Percentiles rank a stretch among this genome's conserved stretches.
phyloP scores from a whole-genome alignment of 2,329 filamentous ascomycete species.

The Apiospora arundinis region DNA sequence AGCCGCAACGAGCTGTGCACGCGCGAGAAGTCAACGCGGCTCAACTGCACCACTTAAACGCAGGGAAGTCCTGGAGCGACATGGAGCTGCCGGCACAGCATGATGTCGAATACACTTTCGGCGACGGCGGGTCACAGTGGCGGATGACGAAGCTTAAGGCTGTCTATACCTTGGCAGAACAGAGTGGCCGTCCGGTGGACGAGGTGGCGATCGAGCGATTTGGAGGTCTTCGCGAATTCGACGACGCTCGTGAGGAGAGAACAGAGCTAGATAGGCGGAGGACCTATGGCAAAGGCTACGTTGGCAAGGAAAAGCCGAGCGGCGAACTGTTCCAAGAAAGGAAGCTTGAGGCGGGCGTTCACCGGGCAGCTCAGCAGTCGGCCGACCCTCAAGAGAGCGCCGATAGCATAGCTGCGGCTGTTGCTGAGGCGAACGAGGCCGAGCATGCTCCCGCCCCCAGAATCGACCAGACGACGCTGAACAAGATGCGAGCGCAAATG shows the following conservation, averaged over 20 bases:
- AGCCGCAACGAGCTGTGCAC: slow-evolving; percentile 75
- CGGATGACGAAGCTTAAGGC: slow-evolving; percentile 93
- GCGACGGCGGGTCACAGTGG: slow-evolving; percentile 90
- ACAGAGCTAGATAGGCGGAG: slow-evolving; percentile 85
- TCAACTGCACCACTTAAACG: slow-evolving; percentile 67
- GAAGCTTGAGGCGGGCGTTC: slow-evolving; percentile 61
- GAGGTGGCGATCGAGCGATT: slow-evolving; percentile 84
- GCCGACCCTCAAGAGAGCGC: slow-evolving; percentile 59
- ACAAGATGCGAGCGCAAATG: slow-evolving; percentile 89
- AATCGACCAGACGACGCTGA: slow-evolving; percentile 81
- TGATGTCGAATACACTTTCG: slow-evolving; percentile 82
- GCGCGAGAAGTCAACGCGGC: slow-evolving; percentile 78
- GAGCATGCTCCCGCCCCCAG: slow-evolving; percentile 48
- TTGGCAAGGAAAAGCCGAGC: slow-evolving; percentile 83
- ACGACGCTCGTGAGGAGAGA: slow-evolving; percentile 91
- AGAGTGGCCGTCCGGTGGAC: slow-evolving; percentile 75
- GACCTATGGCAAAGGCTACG: slow-evolving; percentile 84
- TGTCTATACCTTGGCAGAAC: slow-evolving; percentile 80
- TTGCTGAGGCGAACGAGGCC: slow-evolving; percentile 34
- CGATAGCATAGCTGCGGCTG: slow-evolving; percentile 59
- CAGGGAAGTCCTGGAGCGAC: slow-evolving; percentile 60
- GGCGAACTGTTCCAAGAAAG: slow-evolving; percentile 86
- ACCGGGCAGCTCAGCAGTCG: slow-evolving; percentile 41
- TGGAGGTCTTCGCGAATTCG: slow-evolving; percentile 82
- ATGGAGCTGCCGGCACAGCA: slow-evolving; percentile 60